Base-by-base conservation (phyloP, 352 stramenopile species). In the Aphanomyces invadans region DNA sequence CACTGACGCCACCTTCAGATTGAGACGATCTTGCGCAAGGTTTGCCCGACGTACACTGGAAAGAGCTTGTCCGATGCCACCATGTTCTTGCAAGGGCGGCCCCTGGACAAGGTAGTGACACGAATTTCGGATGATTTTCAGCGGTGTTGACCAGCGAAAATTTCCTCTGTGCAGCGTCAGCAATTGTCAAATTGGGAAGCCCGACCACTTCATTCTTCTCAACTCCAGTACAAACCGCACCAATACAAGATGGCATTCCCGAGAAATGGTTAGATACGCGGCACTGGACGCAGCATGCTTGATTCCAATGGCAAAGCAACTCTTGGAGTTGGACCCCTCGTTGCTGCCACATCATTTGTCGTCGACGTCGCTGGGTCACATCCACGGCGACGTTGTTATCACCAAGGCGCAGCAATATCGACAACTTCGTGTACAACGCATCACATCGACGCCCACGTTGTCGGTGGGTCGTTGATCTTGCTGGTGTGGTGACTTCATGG, bases 201-300 rank as follows among this genome's bases (percentile, higher is more conserved):
- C 5, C 60, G 82, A 9, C 82, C 82, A 10, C 69, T 90, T 21
- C 81, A 79, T 2, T 29, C 57, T 21, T 53, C 33, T 12, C 82
- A 90, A 70, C 45, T 78, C 10, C 61, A 77, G 60, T 67, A 44
- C 10, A 44, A 45, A 46, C 36, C 3, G 4, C 21, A 25, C 4
- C 17, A 57, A 19, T n/a, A n/a, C n/a, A n/a, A n/a, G n/a, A n/a
- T n/a, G n/a, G n/a, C n/a, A n/a, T n/a, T n/a, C n/a, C n/a, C n/a
- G n/a, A n/a, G n/a, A 31, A 15, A 36, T 17, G n/a, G 26, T 4
- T 57, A 67, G 60, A 0, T 90, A 90, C 32, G 80, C 82, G 23
- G 80, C 82, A 4, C 62, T 90, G 26, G 82, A 90, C 61, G 82
- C 82, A 0, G 77, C 71, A 39, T 87, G 77, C 31, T 71, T 90